These are phyloP conservation scores for Aspergillus bridgeri DNA, from an alignment of 495 filamentous ascomycete species.

Conservation along the genomic window DNA sequence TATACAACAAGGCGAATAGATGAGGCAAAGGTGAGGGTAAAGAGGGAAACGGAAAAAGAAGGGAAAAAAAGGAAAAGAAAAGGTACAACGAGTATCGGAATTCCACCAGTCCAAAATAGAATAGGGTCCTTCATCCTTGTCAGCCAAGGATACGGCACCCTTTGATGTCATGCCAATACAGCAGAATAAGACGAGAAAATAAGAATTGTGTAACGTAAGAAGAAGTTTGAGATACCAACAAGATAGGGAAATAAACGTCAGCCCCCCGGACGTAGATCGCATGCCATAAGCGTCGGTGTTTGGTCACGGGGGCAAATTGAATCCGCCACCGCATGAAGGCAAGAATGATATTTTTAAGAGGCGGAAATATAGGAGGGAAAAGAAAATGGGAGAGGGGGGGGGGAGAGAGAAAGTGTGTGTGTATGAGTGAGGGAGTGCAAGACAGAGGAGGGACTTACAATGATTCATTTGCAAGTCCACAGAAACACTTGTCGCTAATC, in stretches of 20 bases:
- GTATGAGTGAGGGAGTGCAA: no score
- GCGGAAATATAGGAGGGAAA: slow-evolving; percentile 11
- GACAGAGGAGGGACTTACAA: slow-evolving; percentile 20
- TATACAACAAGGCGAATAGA: slow-evolving; percentile 8
- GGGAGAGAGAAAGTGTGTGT: no score
- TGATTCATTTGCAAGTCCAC: slow-evolving; percentile 25
- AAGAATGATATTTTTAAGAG: background rate
- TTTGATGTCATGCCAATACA: slow-evolving; percentile 23
- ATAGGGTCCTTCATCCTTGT: slow-evolving; percentile 25
- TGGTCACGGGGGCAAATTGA: slow-evolving; percentile 10
- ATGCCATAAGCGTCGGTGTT: slow-evolving; percentile 15
- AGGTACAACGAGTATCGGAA: slow-evolving; percentile 20
- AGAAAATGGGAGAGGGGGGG: background rate
- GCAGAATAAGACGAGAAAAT: background rate
- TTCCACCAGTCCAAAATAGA: slow-evolving; percentile 19
- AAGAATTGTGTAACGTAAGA: background rate
- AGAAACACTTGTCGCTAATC: background rate
- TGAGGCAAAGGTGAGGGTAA: slow-evolving; percentile 7
- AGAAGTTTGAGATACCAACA: slow-evolving; percentile 11
- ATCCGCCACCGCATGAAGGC: background rate
- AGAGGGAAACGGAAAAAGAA: slow-evolving; percentile 17
- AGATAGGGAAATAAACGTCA: slow-evolving; percentile 14
- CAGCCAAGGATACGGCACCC: slow-evolving; percentile 18
- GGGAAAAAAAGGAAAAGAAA: slow-evolving; percentile 17
- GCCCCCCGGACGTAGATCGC: slow-evolving; percentile 19